Conservation (phyloP, 768 basidiomycete species). For the Sporobolomyces roseus region DNA sequence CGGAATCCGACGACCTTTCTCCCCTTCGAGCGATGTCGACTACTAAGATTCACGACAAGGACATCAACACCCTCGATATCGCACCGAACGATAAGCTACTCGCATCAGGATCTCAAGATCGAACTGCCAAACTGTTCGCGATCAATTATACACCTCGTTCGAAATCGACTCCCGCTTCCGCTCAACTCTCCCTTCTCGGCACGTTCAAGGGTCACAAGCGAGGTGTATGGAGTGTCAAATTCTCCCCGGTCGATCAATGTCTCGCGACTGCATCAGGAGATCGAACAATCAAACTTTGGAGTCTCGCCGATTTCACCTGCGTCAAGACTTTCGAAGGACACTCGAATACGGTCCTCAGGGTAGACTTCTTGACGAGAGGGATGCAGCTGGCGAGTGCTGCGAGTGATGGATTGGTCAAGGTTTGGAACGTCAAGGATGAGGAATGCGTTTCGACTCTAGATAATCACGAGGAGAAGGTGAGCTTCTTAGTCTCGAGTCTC, state of each 20-base stretch:
- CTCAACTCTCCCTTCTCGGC: slow-evolving; percentile 71
- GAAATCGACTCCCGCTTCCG: slow-evolving; percentile 52
- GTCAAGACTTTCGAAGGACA: slow-evolving; percentile 95
- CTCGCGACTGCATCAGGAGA: slow-evolving; percentile 93
- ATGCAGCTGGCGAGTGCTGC: slow-evolving; percentile 83
- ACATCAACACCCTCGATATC: slow-evolving; percentile 93
- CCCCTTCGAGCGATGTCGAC: slow-evolving; percentile 64
- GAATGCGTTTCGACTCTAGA: slow-evolving; percentile 84
- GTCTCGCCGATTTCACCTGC: slow-evolving; percentile 85
- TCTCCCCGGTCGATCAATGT: slow-evolving; percentile 74
- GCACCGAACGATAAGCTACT: slow-evolving; percentile 82
- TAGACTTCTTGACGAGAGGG: slow-evolving; percentile 80
- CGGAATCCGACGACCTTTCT: slow-evolving; percentile 44
- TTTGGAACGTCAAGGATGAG: slow-evolving; percentile 89
- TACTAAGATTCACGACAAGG: slow-evolving; percentile 91
- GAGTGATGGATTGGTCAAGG: slow-evolving; percentile 89
- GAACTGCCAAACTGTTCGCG: slow-evolving; percentile 82
- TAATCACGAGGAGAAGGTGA: slow-evolving; percentile 94
- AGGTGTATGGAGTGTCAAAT: slow-evolving; percentile 91
- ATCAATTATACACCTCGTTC: slow-evolving; percentile 57
- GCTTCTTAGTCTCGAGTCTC: slow-evolving; percentile 41
- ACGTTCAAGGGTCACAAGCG: slow-evolving; percentile 94
- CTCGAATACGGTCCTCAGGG: slow-evolving; percentile 89
- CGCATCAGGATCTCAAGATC: slow-evolving; percentile 93
- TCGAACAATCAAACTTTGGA: slow-evolving; percentile 92